Percentiles rank a stretch among this genome's conserved stretches.
These are phyloP conservation scores for Aspergillus kassunensis DNA, from an alignment of 495 filamentous ascomycete species.

Conservation along the genomic window DNA sequence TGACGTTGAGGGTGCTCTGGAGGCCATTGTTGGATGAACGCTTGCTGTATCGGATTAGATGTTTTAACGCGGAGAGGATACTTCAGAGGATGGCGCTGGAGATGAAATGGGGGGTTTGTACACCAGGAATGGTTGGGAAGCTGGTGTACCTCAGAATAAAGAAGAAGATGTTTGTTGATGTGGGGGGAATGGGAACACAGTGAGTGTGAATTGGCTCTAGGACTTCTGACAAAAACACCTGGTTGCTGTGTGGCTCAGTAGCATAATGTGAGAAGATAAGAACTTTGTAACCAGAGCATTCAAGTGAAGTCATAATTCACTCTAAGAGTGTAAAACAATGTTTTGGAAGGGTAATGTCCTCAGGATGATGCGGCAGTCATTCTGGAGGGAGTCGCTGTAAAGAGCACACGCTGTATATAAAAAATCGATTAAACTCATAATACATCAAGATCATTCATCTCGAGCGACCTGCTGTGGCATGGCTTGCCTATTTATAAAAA, in stretches of 20 bases:
- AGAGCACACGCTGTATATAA: background rate
- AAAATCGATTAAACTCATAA: background rate
- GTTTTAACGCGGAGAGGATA: too few relatives aligned
- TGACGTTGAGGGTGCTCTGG: slow-evolving; percentile 1
- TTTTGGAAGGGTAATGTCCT: too few relatives aligned
- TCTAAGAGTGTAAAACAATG: too few relatives aligned
- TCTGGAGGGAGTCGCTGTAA: too few relatives aligned
- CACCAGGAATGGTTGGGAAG: background rate
- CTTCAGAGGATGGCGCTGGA: too few relatives aligned
- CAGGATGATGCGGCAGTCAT: too few relatives aligned
- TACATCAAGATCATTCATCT: background rate
- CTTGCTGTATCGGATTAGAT: too few relatives aligned
- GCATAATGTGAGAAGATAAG: background rate
- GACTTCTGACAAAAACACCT: background rate
- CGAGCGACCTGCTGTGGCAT: background rate
- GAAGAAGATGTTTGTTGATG: slow-evolving; percentile 1
- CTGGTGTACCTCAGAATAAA: too few relatives aligned
- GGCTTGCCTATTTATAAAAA: background rate
- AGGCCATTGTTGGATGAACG: background rate
- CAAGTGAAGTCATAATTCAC: too few relatives aligned
- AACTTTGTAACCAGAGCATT: background rate
- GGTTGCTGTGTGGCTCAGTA: background rate
- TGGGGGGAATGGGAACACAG: background rate
- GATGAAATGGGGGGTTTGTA: background rate
- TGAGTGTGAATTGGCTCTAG: background rate